These are phyloP conservation scores for Wolfiporia cocos DNA, from an alignment of 1,284 basidiomycete genomes.

Conservation along the genomic window DNA sequence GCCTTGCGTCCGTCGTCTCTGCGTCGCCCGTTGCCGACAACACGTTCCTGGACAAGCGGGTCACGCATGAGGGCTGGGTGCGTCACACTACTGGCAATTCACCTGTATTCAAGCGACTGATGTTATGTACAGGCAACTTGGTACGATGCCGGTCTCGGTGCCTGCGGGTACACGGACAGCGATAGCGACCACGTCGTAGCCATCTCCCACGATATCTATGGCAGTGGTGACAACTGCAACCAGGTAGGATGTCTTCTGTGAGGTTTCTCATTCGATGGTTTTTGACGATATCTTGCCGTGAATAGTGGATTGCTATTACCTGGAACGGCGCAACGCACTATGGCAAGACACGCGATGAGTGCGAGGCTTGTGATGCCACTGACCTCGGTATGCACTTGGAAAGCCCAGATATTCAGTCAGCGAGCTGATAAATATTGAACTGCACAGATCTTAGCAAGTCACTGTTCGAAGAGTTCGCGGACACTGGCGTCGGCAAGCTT, in stretches of 20 bases:
- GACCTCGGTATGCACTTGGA: not conserved
- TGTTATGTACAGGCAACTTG: constrained; percentile 30
- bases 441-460: not conserved
- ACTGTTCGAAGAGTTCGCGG: not conserved
- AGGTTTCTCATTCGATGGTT: not conserved
- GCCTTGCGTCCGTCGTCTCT: constrained; percentile 33
- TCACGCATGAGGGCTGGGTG: constrained; percentile 42
- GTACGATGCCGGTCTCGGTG: constrained; percentile 35
- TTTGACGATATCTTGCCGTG: not conserved
- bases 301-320: not conserved
- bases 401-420: not conserved
- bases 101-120: constrained; percentile 1
- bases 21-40: constrained; percentile 39
- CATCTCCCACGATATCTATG: constrained; percentile 28
- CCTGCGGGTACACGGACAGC: constrained; percentile 31
- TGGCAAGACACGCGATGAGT: not conserved
- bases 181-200: constrained; percentile 32
- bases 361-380: not conserved
- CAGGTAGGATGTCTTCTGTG: constrained; percentile 10
- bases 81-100: no score
- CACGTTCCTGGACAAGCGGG: constrained; percentile 38
- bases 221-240: constrained; percentile 31
- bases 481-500: not conserved
- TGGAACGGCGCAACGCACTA: not conserved
- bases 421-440: not conserved